Evolutionary conservation across 441 rosid genomes (phyloP), one percentile per base, ranked within the genome.

Genomic region (Euphorbia corollata): DNA sequence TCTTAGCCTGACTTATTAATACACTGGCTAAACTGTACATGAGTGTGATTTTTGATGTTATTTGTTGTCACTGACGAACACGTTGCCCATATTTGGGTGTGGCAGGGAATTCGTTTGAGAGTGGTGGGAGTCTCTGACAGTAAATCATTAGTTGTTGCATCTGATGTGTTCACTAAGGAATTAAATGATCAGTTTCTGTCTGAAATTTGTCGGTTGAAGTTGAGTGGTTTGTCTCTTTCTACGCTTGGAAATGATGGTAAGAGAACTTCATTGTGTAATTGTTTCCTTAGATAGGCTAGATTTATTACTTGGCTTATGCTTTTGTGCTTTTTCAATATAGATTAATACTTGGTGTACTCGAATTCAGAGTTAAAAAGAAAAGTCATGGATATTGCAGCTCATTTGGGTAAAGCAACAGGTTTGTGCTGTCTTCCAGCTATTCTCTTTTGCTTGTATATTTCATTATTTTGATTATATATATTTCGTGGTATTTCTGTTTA

Each of bases 101-200:
- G 18, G 62, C 79, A 91, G 97, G 96, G 96, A 65, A 82, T 87
- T 67, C 82, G 78, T 71, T 67, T 93, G 77, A 86, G 86, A 39
- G 96, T 93, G 51, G 66, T 93, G 58, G 99, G 97, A 48, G 92
- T 87, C 23, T 75, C 83, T 48, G 99, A 89, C 67, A 91, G 96
- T 68, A 87, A 84, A 68, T 84, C 87, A 5, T 74, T 86, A 71
- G 77, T 89, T 70, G 67, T 74, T 71, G 67, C 87, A 12, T 65
- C 86, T 9, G 86, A 91, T 74, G 79, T 81, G 19, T 58, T 73
- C 24, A 69, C 70, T 18, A 75, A 60, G 58, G 96, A 87, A 70
- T 71, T 93, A 47, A 77, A 75, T 72, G 97, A 93, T 78, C 45
- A 71, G 51, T 53, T 79, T 38, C 67, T 91, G 62, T 75, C 78